phyloP scores from a whole-genome alignment of 1,284 basidiomycete genomes.

The Trichosporon ovoides region DNA sequence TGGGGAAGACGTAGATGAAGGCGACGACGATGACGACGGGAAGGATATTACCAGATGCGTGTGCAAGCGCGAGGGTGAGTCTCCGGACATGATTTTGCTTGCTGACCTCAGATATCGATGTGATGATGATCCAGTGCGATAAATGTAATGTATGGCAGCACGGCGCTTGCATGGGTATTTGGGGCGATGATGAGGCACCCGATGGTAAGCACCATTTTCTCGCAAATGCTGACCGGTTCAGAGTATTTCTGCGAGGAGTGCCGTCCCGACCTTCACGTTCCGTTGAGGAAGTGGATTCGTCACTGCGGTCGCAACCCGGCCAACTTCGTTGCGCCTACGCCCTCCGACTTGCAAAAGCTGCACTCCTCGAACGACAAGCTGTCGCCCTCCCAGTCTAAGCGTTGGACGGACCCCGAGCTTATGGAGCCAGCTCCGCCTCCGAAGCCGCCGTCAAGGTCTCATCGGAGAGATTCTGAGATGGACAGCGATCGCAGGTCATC shows the following conservation, averaged over 20 bases:
- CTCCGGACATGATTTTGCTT: slow-evolving; percentile 15
- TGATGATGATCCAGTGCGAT: slow-evolving; percentile 95
- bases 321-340: slow-evolving; percentile 39
- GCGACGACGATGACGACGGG: slow-evolving; percentile 64
- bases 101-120: slow-evolving; percentile 57
- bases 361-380: slow-evolving; percentile 32
- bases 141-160: slow-evolving; percentile 98
- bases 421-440: slow-evolving; percentile 15
- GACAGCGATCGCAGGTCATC: slow-evolving; percentile 6
- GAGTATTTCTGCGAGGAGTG: slow-evolving; percentile 88
- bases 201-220: slow-evolving; percentile 56
- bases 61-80: slow-evolving; percentile 78
- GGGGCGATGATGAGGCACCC: slow-evolving; percentile 73
- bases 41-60: slow-evolving; percentile 87
- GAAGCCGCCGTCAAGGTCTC: slow-evolving; percentile 30
- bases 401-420: slow-evolving; percentile 34
- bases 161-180: slow-evolving; percentile 91
- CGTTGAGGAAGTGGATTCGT: slow-evolving; percentile 62
- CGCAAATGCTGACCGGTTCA: slow-evolving; percentile 18
- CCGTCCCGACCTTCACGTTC: slow-evolving; percentile 75
- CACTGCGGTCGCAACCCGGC: slow-evolving; percentile 37
- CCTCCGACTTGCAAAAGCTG: slow-evolving; percentile 36
- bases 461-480: slow-evolving; percentile 17
- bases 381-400: slow-evolving; percentile 47
- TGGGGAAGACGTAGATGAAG: slow-evolving; percentile 33